A percentile compares a stretch with the other conserved stretches of the same genome.
phyloP scores from a whole-genome alignment of 768 basidiomycete species.

The Suillus fuscotomentosus region DNA sequence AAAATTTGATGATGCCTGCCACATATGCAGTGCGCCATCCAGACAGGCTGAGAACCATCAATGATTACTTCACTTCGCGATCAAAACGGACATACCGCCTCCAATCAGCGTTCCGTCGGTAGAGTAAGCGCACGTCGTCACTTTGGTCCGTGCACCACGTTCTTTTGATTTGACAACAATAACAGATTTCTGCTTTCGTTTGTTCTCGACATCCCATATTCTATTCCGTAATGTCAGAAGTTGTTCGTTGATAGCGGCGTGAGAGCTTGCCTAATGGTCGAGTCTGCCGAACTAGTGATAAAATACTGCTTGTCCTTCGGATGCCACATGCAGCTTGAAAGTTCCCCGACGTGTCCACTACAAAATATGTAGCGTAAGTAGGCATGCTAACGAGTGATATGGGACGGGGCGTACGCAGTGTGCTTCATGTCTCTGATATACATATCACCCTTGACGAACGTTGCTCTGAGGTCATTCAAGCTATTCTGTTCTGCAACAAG shows the following conservation, averaged over 20 bases:
- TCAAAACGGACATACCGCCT: conserved; percentile 57
- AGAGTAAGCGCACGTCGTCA: conserved; percentile 85
- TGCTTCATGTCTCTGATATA: conserved; percentile 99
- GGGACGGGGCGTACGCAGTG: conserved; percentile 69
- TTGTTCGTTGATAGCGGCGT: neutral
- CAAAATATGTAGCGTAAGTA: conserved; percentile 7
- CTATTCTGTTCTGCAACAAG: conserved; percentile 31
- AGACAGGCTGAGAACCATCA: conserved; percentile 59
- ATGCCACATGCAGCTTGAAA: conserved; percentile 91
- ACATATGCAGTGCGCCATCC: conserved; percentile 92
- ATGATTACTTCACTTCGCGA: conserved; percentile 3
- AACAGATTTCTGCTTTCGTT: conserved; percentile 91
- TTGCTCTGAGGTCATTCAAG: conserved; percentile 62
- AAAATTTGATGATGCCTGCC: conserved; percentile 91
- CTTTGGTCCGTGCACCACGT: conserved; percentile 89
- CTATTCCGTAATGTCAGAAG: conserved; percentile 37
- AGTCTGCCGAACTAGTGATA: conserved; percentile 93
- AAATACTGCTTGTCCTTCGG: conserved; percentile 82
- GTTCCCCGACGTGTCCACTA: conserved; percentile 93
- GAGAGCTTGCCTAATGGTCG: conserved; percentile 78
- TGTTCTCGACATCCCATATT: conserved; percentile 93
- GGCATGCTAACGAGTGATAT: conserved; percentile 9
- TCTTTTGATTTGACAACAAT: conserved; percentile 98
- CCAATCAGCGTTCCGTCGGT: conserved; percentile 87
- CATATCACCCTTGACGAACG: conserved; percentile 91